phyloP scores from a whole-genome alignment of 495 filamentous ascomycete species.

The Friedmanniomyces simplex region DNA sequence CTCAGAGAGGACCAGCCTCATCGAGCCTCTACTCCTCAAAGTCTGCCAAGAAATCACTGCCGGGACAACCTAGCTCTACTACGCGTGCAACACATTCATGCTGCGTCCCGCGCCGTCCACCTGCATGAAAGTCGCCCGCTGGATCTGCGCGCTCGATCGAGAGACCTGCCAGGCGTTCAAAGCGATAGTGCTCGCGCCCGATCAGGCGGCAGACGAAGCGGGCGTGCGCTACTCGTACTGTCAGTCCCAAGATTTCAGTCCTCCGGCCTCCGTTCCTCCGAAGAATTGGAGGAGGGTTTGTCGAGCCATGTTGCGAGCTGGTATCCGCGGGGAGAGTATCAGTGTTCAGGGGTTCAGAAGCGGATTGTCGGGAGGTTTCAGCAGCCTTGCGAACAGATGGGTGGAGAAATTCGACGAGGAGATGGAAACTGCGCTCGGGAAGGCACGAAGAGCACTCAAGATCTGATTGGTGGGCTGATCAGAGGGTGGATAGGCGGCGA shows the following conservation, averaged over 20 bases:
- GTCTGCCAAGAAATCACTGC: background rate
- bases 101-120: background rate
- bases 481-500: too few species aligned
- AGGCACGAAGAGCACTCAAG: too few species aligned
- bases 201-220: background rate
- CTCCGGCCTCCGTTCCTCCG: too few species aligned
- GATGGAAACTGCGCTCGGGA: background rate
- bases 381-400: background rate
- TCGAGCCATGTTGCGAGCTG: background rate
- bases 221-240: background rate
- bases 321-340: background rate
- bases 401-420: background rate
- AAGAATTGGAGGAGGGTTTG: background rate
- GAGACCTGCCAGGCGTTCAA: background rate
- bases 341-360: background rate
- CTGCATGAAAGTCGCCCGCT: background rate
- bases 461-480: too few species aligned
- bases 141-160: background rate
- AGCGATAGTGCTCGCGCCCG: background rate
- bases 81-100: background rate
- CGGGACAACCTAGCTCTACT: background rate
- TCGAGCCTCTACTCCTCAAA: background rate
- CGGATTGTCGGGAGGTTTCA: background rate
- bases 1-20: background rate
- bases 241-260: too few species aligned